phyloP scores from a whole-genome alignment of 179 eudicot genomes.

The Vitellaria paradoxa region DNA sequence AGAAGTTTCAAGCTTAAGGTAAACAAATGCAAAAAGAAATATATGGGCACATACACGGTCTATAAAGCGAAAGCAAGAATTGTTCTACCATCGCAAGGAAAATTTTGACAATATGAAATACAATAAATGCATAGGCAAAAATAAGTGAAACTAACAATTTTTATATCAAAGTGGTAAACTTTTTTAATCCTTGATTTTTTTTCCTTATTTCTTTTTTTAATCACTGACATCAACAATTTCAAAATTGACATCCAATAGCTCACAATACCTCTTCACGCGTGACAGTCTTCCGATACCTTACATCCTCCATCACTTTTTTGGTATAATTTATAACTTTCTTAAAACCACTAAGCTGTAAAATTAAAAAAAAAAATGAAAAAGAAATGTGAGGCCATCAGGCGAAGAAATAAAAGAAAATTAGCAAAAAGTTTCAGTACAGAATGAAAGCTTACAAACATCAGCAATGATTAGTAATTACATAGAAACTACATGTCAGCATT shows the following conservation, averaged over 20 bases:
- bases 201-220: not conserved
- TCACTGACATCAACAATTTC: not conserved
- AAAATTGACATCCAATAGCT: not conserved
- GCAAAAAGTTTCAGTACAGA: not conserved
- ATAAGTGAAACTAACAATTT: not conserved
- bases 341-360: conserved; percentile 91
- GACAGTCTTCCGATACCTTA: conserved; percentile 74
- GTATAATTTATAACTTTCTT: conserved; percentile 94
- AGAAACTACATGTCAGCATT: not conserved
- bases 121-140: too few relatives aligned
- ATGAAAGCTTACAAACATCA: not conserved
- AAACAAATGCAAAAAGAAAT: too few relatives aligned
- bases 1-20: too few relatives aligned
- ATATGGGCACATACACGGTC: too few relatives aligned
- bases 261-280: conserved; percentile 91
- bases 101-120: too few relatives aligned
- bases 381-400: not conserved
- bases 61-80: too few relatives aligned
- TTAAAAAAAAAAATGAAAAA: conserved; percentile 4
- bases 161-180: not conserved
- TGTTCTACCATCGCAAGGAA: too few relatives aligned
- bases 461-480: not conserved
- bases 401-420: not conserved
- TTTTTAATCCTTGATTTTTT: not conserved
- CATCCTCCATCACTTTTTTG: conserved; percentile 82